These are phyloP conservation scores for Inga oerstediana DNA, from an alignment of 306 rosid species.

Conservation along the genomic window DNA sequence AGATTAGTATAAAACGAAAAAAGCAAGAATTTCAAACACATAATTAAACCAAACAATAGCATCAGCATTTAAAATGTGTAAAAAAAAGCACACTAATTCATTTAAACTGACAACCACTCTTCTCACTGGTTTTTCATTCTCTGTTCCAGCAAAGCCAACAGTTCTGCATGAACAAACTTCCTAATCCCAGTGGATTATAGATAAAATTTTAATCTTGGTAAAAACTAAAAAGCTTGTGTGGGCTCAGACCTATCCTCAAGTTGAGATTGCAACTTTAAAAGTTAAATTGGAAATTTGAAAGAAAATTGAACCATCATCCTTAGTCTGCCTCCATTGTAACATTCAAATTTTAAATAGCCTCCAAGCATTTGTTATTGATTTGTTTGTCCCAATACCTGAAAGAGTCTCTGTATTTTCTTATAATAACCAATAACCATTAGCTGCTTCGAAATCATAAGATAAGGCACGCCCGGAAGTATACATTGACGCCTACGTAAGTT, in stretches of 20 bases:
- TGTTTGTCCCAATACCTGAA: not conserved
- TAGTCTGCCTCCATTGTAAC: not conserved
- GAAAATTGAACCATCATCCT: not conserved
- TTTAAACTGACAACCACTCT: not conserved
- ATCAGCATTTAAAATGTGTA: slow-evolving; percentile 2
- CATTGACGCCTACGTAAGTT: not conserved
- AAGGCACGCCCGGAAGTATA: not conserved
- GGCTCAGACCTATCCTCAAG: not conserved
- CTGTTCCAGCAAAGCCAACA: not conserved
- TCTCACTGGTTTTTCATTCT: not conserved
- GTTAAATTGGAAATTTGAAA: not conserved
- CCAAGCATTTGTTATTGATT: not conserved
- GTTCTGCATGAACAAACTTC: not conserved
- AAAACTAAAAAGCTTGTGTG: not conserved
- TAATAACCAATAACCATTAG: not conserved
- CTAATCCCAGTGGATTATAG: not conserved
- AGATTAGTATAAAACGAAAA: not conserved
- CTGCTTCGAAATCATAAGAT: not conserved
- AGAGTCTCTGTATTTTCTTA: not conserved
- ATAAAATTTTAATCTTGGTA: not conserved
- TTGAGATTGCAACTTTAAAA: not conserved
- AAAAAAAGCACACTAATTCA: not conserved
- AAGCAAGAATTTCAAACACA: not conserved
- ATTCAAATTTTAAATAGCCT: not conserved
- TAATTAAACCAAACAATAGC: not conserved